These are phyloP conservation scores for Backusella morwellensis DNA, from an alignment of 192 early-diverging fungal species.

Conservation along the genomic window DNA sequence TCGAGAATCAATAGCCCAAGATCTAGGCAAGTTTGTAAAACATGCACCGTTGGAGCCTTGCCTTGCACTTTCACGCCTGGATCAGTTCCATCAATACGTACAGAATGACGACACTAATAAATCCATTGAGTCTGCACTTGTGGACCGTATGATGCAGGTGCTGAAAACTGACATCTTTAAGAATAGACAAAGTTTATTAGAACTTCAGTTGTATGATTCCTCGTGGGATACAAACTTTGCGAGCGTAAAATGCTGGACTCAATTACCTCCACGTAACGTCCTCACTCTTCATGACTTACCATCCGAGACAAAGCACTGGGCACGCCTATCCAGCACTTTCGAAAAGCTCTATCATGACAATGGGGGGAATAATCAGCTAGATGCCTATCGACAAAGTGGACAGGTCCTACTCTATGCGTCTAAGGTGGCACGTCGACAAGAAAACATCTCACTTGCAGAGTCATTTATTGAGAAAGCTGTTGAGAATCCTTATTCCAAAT, in stretches of 20 bases:
- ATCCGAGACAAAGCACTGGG: constrained; percentile 18
- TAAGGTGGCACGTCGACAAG: constrained; percentile 13
- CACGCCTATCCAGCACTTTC: constrained; percentile 10
- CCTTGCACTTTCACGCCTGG: neutral
- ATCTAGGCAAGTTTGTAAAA: neutral
- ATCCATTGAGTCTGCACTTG: neutral
- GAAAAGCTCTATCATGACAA: neutral
- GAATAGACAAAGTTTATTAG: constrained; percentile 1
- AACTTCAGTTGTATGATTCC: constrained; percentile 2
- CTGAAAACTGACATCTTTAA: constrained; percentile 6
- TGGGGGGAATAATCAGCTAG: neutral
- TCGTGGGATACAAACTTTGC: neutral
- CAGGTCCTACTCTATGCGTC: constrained; percentile 6
- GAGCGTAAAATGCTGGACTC: constrained; percentile 2
- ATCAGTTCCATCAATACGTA: neutral
- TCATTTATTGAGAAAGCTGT: neutral
- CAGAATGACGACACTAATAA: neutral
- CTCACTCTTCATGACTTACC: neutral
- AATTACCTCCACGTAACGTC: neutral
- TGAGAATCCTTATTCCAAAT: neutral
- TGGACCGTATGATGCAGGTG: neutral
- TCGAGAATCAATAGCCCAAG: neutral
- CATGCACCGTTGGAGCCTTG: constrained; percentile 9
- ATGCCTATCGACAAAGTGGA: neutral
- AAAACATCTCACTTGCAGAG: neutral